Base-by-base conservation (phyloP, 306 rosid species). In the Fragaria vesca region DNA sequence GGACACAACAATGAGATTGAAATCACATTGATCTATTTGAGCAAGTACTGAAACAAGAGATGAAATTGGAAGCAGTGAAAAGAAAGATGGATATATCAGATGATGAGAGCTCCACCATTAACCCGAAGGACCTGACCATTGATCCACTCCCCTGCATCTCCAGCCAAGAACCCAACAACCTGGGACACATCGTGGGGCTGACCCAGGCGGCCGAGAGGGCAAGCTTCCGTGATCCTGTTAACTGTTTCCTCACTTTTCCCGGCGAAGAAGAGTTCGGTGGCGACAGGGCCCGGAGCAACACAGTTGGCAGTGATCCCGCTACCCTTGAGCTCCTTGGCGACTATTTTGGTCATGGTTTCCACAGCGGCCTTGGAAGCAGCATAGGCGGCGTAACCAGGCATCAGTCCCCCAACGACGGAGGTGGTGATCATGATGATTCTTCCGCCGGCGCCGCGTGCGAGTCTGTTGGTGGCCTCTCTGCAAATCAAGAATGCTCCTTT, bases 261-360 rank as follows among this genome's bases (percentile, higher is more conserved):
- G 12, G 26, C 62, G 6, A 73, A 86, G 50, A 89, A 86, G 67
- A 89, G 4, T 8, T 89, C 90, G 0, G 88, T 89, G 1, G 87
- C 92, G 0, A 81, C 71, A 0, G 90, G 88, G 12, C 92, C 92
- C 0, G 89, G 88, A 0, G 90, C 90, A 12, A 89, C 81, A 63
- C 85, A 86, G 57, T 89, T 89, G 0, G 83, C 87, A 0, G 90
- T 82, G 0, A 86, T 76, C 32, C 85, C 76, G 0, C 51, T 82
- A 8, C 90, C 90, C 76, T 78, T 86, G n/a, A 89, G 72, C 83
- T 86, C 92, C 86, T 89, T 89, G 0, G 92, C 92, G 36, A 79
- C 50, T 4, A 84, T 75, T 78, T 83, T 89, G 0, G 83, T n/a
- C 87, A 86, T 85, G 0, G 87, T 62, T 72, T 89, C 93, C 68